Base-by-base conservation (phyloP, 2,329 filamentous ascomycete species). In the Bipolaris gigantea region DNA sequence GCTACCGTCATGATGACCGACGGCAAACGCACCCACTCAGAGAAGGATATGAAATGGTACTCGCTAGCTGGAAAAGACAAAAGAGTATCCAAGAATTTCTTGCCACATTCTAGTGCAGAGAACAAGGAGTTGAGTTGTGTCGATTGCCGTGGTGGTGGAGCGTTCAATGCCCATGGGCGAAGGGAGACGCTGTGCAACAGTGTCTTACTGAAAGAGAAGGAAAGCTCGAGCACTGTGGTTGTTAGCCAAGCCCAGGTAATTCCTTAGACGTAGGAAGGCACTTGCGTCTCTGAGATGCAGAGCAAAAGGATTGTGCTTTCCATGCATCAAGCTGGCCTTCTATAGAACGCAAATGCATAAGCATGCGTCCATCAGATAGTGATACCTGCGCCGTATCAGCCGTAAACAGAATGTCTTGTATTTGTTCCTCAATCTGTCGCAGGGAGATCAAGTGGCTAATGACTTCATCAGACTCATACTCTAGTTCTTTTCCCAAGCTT, bases 61-160 rank as follows among this genome's bases (percentile, higher is more conserved):
- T 71, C 61, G 0, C 63, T 90, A n/a, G 88, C 91, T 4, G 85
- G 82, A 19, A 92, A 81, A 21, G 81, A 83, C 4, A 93, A 80
- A 27, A 94, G 83, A 56, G 85, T 78, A 71, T 90, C 85, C 33
- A 93, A 84, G 3, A 85, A 83, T 38, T 85, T 80, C 55, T 79
- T 79, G 2, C 88, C 85, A 66, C 93, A 90, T 71, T 88, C 89
- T 0, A 73, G 58, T 6, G 65, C 52, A 2, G 65, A 61, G 19
- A 67, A 56, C 2, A 72, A 33, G 3, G 65, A 56, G 38, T 67
- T 67, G 2, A 73, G 33, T 2, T 68, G 65, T 11, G 46, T 56
- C 2, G 58, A 48, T 43, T 61, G 57, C 13, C 35, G 44, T 3
- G 30, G 25, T 1, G 25, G 25, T 15, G 25, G 46, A 30, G 52